Evolutionary conservation across 2,329 filamentous ascomycete species (phyloP).

Genomic region (Alternaria triticimaculans): DNA sequence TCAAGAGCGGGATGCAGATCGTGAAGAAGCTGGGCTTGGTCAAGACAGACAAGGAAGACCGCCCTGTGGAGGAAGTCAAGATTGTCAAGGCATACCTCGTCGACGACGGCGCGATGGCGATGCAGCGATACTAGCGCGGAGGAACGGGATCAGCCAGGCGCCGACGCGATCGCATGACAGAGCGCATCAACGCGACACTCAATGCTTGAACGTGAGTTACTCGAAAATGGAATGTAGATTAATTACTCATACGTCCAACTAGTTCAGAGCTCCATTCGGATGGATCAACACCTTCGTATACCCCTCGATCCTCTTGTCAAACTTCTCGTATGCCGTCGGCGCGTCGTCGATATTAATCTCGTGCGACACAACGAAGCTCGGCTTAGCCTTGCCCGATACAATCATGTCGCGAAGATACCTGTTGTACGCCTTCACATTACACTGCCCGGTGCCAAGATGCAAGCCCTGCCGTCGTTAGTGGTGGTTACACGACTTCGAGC

Average conservation of each 20-base stretch:
- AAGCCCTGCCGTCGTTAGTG: slow-evolving; percentile 56
- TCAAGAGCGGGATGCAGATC: slow-evolving; percentile 82
- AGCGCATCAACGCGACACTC: not conserved
- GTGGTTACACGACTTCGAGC: not conserved
- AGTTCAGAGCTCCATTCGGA: slow-evolving; percentile 60
- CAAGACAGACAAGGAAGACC: slow-evolving; percentile 80
- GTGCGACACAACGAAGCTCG: slow-evolving; percentile 71
- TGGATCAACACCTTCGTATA: slow-evolving; percentile 74
- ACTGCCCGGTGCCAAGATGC: slow-evolving; percentile 67
- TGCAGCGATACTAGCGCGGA: slow-evolving; percentile 19
- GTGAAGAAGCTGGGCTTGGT: slow-evolving; percentile 88
- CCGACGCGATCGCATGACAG: not conserved
- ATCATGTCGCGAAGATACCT: slow-evolving; percentile 70
- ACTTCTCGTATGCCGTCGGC: slow-evolving; percentile 67
- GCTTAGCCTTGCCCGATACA: slow-evolving; percentile 68
- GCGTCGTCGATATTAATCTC: slow-evolving; percentile 69
- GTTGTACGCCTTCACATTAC: slow-evolving; percentile 73
- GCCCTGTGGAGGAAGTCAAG: slow-evolving; percentile 80
- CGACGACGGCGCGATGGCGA: slow-evolving; percentile 61
- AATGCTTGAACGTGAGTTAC: slow-evolving; percentile 2
- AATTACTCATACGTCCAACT: slow-evolving; percentile 14
- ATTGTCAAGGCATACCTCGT: slow-evolving; percentile 76
- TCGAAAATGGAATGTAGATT: not conserved
- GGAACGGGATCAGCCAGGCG: not conserved
- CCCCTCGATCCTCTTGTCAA: slow-evolving; percentile 69